Evolutionary conservation across 2,329 filamentous ascomycete species (phyloP), one percentile per base, ranked within the genome.

Genomic region (Colletotrichum sp.): DNA sequence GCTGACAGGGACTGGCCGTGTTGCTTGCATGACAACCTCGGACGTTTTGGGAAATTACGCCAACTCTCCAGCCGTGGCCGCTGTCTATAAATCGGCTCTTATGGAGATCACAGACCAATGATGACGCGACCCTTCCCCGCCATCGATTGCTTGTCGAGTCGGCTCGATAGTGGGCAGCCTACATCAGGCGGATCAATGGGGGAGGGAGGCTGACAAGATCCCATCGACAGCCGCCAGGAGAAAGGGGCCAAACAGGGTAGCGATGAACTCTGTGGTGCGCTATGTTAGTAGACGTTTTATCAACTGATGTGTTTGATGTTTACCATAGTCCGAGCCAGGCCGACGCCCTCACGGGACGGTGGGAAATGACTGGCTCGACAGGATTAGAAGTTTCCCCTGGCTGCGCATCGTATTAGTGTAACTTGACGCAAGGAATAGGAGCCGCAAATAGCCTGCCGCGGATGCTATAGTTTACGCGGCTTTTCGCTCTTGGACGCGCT

Each of bases 21-120:
- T 78, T 80, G 75, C 65, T 81, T 81, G 87, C 87, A 88, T 89
- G 80, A 88, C 83, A 83, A 86, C 78, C 80, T 80, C 80, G 79
- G 81, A 83, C 81, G 77, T 68, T 84, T 87, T 86, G 84, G 87
- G 87, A 88, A 87, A 87, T 87, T 86, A 81, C 81, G 82, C 79
- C 82, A 83, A 81, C 75, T 82, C 79, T 84, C 70, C 84, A 83
- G 79, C 81, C 83, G 81, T 81, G 78, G 76, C 79, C 80, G 78
- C 80, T 80, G 79, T 78, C 82, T 81, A 85, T 85, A 86, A 79
- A 73, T 82, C 81, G 80, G 82, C 80, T 85, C 81, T 81, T 85
- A 84, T 84, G 82, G 79, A 80, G 79, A 83, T 84, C 82, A 72
- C 71, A 69, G 74, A 52, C 76, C 76, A 79, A 81, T 83, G 79